phyloP scores from a whole-genome alignment of 805 yeast species.

The Deakozyma indianensis region DNA sequence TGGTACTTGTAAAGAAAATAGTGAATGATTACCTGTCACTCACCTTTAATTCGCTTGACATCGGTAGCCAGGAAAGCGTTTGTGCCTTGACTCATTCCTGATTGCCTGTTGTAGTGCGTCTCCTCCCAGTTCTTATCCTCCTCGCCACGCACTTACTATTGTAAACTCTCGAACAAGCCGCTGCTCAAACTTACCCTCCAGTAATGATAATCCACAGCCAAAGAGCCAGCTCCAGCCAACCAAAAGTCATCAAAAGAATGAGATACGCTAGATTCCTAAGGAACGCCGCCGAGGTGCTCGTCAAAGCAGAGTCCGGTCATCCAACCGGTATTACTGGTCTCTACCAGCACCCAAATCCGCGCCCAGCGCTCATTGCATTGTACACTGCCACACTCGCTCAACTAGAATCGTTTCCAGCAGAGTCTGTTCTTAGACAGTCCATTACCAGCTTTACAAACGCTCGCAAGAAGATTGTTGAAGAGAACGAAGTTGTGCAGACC shows the following conservation, averaged over 20 bases:
- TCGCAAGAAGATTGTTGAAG: constrained; percentile 53
- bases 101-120: no score
- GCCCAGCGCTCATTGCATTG: constrained; percentile 58
- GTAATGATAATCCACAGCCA: constrained; percentile 3
- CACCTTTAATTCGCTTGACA: no score
- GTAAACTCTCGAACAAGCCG: no score
- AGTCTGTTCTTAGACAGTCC: constrained; percentile 63
- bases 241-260: background rate
- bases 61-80: no score
- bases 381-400: constrained; percentile 55
- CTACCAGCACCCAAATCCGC: constrained; percentile 68
- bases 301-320: constrained; percentile 45
- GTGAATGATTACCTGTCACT: no score
- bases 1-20: no score
- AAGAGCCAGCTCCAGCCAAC: background rate
- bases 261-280: background rate
- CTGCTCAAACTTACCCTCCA: constrained; percentile 2
- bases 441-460: constrained; percentile 57
- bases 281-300: constrained; percentile 22
- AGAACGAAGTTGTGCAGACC: constrained; percentile 42
- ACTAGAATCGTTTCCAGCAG: constrained; percentile 47
- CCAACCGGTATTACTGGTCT: constrained; percentile 78
- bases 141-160: no score
- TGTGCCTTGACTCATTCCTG: no score
- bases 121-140: no score